Conservation (phyloP, 345 rosid genomes). For the Boechera divaricarpa region DNA sequence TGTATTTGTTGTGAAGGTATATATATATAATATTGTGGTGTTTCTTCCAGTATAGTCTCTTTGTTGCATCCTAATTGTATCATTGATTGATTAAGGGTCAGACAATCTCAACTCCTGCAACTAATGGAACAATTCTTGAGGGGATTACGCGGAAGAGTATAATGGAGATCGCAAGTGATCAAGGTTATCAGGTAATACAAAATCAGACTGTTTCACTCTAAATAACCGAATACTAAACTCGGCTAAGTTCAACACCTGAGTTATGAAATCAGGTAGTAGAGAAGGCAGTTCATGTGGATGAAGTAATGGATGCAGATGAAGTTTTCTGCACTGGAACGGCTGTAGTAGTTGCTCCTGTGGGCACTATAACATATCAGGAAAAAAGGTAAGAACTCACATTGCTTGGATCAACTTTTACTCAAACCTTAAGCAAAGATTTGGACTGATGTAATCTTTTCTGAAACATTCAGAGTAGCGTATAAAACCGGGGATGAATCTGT, state of each 20-base stretch:
- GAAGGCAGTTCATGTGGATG: constrained; percentile 49
- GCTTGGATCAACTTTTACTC: background rate
- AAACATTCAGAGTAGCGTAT: constrained; percentile 63
- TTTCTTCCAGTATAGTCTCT: background rate
- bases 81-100: constrained; percentile 36
- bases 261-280: constrained; percentile 50
- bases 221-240: constrained; percentile 8
- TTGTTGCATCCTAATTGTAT: constrained; percentile 11
- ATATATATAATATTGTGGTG: constrained; percentile 14
- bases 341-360: constrained; percentile 59
- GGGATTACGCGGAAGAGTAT: constrained; percentile 53
- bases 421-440: constrained; percentile 9
- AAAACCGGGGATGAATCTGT: constrained; percentile 52
- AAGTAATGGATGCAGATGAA: constrained; percentile 58
- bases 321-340: constrained; percentile 68
- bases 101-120: constrained; percentile 49
- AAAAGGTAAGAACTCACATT: constrained; percentile 45
- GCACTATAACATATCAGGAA: constrained; percentile 50
- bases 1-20: constrained; percentile 71
- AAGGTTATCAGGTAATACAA: constrained; percentile 49
- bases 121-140: constrained; percentile 49
- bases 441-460: constrained; percentile 19
- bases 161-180: constrained; percentile 51
- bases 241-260: constrained; percentile 4
- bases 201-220: background rate